Evolutionary conservation across 345 rosid species (phyloP).

Genomic region (Cardamine resedifolia): DNA sequence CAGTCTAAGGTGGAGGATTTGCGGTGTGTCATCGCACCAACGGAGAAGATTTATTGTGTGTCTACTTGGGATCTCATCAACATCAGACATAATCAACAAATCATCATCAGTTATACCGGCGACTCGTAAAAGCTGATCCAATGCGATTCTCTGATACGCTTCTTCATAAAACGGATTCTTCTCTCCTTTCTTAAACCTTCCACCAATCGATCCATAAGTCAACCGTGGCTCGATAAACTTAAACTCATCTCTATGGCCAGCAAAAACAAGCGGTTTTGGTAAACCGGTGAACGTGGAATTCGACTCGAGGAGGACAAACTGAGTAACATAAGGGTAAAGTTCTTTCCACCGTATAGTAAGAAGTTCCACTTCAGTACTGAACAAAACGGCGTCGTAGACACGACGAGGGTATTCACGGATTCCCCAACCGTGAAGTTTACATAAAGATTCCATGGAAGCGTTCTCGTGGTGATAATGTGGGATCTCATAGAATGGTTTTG

Average conservation of each 20-base stretch:
- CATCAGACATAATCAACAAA: conserved; percentile 83
- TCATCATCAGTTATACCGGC: conserved; percentile 84
- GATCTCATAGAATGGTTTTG: conserved; percentile 69
- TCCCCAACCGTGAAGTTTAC: conserved; percentile 91
- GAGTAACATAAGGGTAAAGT: conserved; percentile 71
- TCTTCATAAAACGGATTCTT: conserved; percentile 84
- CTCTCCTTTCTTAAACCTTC: conserved; percentile 71
- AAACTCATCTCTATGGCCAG: conserved; percentile 57
- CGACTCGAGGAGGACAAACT: conserved; percentile 79
- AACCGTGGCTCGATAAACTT: conserved; percentile 71
- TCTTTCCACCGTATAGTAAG: conserved; percentile 79
- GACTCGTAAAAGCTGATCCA: conserved; percentile 67
- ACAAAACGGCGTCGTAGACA: conserved; percentile 78
- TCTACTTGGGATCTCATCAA: conserved; percentile 85
- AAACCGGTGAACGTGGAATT: conserved; percentile 78
- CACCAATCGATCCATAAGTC: conserved; percentile 74
- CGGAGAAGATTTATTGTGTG: conserved; percentile 82
- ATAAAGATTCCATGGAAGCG: conserved; percentile 71
- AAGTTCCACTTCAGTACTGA: conserved; percentile 77
- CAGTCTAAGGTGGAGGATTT: conserved; percentile 66
- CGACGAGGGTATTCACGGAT: conserved; percentile 80
- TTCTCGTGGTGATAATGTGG: conserved; percentile 85
- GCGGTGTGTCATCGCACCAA: conserved; percentile 82
- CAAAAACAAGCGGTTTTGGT: conserved; percentile 60
- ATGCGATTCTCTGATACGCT: conserved; percentile 74